These are phyloP conservation scores for Rutstroemia sp. DNA, from an alignment of 2,329 filamentous ascomycete species.

Conservation along the genomic window DNA sequence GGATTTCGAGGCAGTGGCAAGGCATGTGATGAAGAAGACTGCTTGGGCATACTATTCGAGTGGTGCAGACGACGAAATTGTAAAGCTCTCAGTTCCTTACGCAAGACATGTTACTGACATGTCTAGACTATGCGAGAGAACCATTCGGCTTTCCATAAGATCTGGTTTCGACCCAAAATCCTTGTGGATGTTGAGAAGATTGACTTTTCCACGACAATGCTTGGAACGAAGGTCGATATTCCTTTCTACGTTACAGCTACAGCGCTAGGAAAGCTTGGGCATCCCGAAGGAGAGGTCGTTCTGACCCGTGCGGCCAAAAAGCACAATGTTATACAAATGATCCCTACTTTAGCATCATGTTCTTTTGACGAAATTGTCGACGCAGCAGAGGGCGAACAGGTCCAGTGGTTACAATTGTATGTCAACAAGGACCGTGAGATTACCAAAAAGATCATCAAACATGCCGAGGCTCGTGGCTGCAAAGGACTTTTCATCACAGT, in stretches of 20 bases:
- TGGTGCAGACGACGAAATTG: slow-evolving; percentile 83
- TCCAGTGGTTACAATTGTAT: slow-evolving; percentile 92
- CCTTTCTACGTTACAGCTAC: slow-evolving; percentile 97
- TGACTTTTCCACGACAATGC: slow-evolving; percentile 86
- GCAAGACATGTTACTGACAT: slow-evolving; percentile 13
- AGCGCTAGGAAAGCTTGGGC: slow-evolving; percentile 87
- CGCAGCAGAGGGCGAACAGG: slow-evolving; percentile 68
- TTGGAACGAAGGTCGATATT: slow-evolving; percentile 74
- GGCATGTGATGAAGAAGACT: slow-evolving; percentile 86
- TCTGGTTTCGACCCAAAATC: slow-evolving; percentile 89
- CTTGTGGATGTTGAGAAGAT: slow-evolving; percentile 85
- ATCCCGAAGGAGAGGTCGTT: slow-evolving; percentile 89
- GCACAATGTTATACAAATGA: slow-evolving; percentile 96
- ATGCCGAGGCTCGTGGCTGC: slow-evolving; percentile 87
- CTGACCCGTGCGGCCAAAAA: slow-evolving; percentile 77
- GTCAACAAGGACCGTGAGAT: slow-evolving; percentile 94
- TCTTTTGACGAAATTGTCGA: slow-evolving; percentile 97
- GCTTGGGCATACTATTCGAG: slow-evolving; percentile 98
- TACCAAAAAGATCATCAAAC: slow-evolving; percentile 81
- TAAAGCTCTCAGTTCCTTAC: slow-evolving; percentile 33
- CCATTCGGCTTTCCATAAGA: slow-evolving; percentile 91
- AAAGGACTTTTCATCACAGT: slow-evolving; percentile 97
- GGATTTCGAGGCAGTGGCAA: slow-evolving; percentile 93
- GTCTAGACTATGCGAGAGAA: slow-evolving; percentile 85
- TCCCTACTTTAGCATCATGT: slow-evolving; percentile 92